These are phyloP conservation scores for Zygosaccharomyces bisporus DNA, from an alignment of 805 yeast species.

Conservation along the genomic window DNA sequence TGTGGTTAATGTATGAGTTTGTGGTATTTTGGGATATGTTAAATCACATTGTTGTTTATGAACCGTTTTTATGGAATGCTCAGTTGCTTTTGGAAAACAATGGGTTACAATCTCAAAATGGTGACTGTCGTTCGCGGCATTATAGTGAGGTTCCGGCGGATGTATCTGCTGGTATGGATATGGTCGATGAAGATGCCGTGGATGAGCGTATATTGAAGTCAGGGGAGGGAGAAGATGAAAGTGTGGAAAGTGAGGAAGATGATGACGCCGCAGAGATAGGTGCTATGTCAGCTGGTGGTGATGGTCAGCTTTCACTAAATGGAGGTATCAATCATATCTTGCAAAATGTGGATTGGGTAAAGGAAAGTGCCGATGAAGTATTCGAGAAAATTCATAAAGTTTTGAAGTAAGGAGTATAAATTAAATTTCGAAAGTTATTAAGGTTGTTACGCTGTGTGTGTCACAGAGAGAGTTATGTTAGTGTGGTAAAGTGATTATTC, in stretches of 20 bases:
- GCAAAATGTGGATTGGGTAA: conserved; percentile 36
- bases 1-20: conserved; percentile 15
- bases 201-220: background rate
- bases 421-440: too few species aligned
- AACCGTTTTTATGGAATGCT: conserved; percentile 14
- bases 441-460: too few species aligned
- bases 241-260: background rate
- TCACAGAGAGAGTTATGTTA: too few species aligned
- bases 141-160: background rate
- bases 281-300: background rate
- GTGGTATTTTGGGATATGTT: conserved; percentile 15
- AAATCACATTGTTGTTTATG: conserved; percentile 8
- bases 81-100: conserved; percentile 12
- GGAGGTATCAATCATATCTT: conserved; percentile 21
- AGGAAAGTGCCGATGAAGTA: conserved; percentile 35
- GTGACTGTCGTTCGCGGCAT: conserved; percentile 7
- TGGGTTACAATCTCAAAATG: conserved; percentile 10
- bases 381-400: conserved; percentile 35
- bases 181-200: conserved; percentile 1
- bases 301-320: background rate
- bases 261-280: background rate
- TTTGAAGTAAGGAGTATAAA: conserved; percentile 11
- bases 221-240: background rate
- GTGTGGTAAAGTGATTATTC: too few species aligned
- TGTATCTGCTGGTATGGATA: background rate